Evolutionary conservation across 345 rosid genomes (phyloP).

Genomic region (Eucalyptus cloeziana): DNA sequence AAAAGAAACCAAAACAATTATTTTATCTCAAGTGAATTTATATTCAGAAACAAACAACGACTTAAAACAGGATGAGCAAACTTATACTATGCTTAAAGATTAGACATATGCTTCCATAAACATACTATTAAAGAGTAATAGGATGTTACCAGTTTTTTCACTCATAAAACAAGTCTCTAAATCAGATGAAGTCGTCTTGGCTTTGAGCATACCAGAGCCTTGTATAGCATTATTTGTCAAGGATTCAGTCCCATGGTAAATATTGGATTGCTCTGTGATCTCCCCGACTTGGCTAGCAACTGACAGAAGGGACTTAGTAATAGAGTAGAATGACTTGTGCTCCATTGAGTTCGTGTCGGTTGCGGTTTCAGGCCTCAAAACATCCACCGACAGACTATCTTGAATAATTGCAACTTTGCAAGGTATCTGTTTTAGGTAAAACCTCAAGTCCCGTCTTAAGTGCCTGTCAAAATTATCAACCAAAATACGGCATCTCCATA

Average conservation of each 20-base stretch:
- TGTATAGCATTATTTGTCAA: not conserved
- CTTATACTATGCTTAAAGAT: not conserved
- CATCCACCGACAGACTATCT: slow-evolving; percentile 23
- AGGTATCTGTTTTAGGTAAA: slow-evolving; percentile 30
- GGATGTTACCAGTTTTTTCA: not conserved
- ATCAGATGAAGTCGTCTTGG: not conserved
- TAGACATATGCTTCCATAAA: not conserved
- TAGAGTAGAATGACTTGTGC: slow-evolving; percentile 15
- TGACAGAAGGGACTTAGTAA: slow-evolving; percentile 17
- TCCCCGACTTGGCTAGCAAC: not conserved
- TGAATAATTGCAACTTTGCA: slow-evolving; percentile 34
- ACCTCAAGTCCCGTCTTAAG: slow-evolving; percentile 28
- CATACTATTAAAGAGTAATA: not conserved
- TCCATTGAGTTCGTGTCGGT: slow-evolving; percentile 3
- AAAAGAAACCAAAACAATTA: not conserved
- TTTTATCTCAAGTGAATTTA: not conserved
- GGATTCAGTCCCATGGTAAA: not conserved
- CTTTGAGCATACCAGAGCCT: not conserved
- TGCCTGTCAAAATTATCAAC: slow-evolving; percentile 19
- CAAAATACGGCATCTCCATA: not conserved
- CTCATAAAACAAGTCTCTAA: not conserved
- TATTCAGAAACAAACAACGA: not conserved
- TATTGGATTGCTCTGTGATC: not conserved
- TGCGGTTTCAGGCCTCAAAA: slow-evolving; percentile 3
- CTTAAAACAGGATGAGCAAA: not conserved